Evolutionary conservation across 257 asterid genomes (phyloP).

Genomic region (Lithospermum erythrorhizon): DNA sequence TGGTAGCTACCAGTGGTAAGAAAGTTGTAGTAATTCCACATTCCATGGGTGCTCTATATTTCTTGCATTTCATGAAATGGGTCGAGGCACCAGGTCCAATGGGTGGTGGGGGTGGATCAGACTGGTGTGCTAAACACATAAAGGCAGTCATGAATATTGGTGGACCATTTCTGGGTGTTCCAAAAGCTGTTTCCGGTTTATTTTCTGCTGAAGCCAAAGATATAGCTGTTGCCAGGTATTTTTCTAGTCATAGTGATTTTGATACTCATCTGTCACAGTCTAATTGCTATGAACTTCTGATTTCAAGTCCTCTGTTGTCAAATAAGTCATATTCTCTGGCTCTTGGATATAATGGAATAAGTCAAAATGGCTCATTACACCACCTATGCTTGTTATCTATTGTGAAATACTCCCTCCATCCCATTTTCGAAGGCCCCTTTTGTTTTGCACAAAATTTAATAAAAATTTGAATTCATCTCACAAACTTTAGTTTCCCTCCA

Average conservation of each 20-base stretch:
- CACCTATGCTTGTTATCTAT: too few species aligned
- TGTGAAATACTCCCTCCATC: too few species aligned
- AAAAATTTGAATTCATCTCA: too few species aligned
- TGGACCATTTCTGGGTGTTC: conserved; percentile 81
- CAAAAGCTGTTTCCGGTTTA: conserved; percentile 60
- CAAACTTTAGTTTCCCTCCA: too few species aligned
- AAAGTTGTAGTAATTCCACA: conserved; percentile 76
- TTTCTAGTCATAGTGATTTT: conserved; percentile 11
- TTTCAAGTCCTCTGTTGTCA: too few species aligned
- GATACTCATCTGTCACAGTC: neutral
- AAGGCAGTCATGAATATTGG: conserved; percentile 78
- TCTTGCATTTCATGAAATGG: conserved; percentile 90
- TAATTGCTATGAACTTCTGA: too few species aligned
- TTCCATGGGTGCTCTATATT: conserved; percentile 75
- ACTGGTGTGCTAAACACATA: conserved; percentile 72
- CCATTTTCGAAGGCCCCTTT: too few species aligned
- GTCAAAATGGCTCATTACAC: too few species aligned
- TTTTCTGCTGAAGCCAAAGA: conserved; percentile 82
- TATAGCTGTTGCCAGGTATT: conserved; percentile 68
- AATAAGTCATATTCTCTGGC: too few species aligned
- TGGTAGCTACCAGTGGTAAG: conserved; percentile 61
- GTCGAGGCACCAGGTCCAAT: conserved; percentile 68
- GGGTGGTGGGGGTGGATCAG: conserved; percentile 87
- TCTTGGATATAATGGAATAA: too few species aligned
- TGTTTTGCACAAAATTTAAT: too few species aligned